These are phyloP conservation scores for Mycena belliarum DNA, from an alignment of 768 basidiomycete species.

Conservation along the genomic window DNA sequence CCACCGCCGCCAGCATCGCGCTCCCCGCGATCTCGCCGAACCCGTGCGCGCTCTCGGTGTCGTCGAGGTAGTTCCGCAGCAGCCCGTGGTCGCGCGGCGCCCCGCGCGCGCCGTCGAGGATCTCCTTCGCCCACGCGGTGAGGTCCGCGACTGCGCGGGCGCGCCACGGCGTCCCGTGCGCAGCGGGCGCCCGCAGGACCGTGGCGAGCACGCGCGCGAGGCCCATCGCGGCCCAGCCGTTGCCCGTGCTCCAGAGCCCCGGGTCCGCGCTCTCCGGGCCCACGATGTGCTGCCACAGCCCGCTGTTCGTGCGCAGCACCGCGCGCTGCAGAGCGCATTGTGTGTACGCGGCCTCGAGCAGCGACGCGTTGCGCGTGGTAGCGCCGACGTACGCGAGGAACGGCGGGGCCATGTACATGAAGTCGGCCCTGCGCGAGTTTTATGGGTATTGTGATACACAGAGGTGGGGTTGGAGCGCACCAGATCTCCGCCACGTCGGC, in stretches of 20 bases:
- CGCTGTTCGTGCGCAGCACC: conserved; percentile 29
- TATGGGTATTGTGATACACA: neutral
- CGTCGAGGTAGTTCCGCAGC: conserved; percentile 44
- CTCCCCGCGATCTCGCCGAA: too few relatives aligned
- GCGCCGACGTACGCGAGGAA: too few relatives aligned
- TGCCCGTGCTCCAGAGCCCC: conserved; percentile 25
- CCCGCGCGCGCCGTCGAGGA: conserved; percentile 42
- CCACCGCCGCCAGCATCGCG: conserved; percentile 39
- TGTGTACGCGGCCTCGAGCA: conserved; percentile 38
- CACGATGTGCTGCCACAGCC: conserved; percentile 39
- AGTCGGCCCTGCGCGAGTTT: conserved; percentile 43
- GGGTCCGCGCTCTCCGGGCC: conserved; percentile 22
- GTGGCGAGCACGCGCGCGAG: conserved; percentile 39
- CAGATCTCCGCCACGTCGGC: conserved; percentile 49
- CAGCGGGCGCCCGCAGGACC: conserved; percentile 40
- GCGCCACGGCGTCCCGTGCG: conserved; percentile 25
- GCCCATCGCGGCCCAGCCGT: conserved; percentile 25
- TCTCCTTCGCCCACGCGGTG: too few relatives aligned
- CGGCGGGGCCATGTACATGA: conserved; percentile 55
- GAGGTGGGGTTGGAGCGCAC: conserved; percentile 26
- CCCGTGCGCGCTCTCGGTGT: too few relatives aligned
- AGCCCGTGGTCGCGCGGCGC: conserved; percentile 36
- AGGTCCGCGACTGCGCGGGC: conserved; percentile 27
- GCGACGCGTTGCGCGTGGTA: too few relatives aligned
- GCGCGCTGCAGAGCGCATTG: conserved; percentile 43